A percentile compares a stretch with the other conserved stretches of the same genome.
phyloP scores from a whole-genome alignment of 169 alveolate species.

The Babesia gibsoni region DNA sequence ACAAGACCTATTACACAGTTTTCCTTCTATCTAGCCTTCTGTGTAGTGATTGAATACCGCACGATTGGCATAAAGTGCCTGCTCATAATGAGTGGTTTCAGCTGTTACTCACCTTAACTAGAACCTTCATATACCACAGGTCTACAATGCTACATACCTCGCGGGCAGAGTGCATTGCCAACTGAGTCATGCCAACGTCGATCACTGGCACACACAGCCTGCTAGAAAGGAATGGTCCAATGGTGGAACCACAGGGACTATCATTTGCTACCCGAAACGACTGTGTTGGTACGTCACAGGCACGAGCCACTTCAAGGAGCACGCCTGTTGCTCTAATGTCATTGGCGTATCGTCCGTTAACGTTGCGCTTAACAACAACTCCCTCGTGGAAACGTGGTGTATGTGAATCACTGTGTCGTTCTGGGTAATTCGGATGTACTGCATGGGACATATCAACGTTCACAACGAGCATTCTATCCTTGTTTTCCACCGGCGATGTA shows the following conservation, averaged over 20 bases:
- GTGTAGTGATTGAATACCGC: slow-evolving; percentile 6
- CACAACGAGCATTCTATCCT: slow-evolving; percentile 41
- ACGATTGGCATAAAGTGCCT: slow-evolving; percentile 14
- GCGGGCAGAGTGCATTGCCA: slow-evolving; percentile 95
- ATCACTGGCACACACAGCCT: slow-evolving; percentile 87
- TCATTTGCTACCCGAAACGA: slow-evolving; percentile 90
- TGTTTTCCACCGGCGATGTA: slow-evolving; percentile 9
- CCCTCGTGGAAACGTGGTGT: slow-evolving; percentile 86
- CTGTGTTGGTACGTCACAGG: slow-evolving; percentile 81
- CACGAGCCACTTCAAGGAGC: slow-evolving; percentile 77
- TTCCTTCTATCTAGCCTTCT: neutral
- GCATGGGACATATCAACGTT: slow-evolving; percentile 93
- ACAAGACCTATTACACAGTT: no score
- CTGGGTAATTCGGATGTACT: slow-evolving; percentile 93
- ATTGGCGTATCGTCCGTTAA: slow-evolving; percentile 89
- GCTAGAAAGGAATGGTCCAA: slow-evolving; percentile 91
- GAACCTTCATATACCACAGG: slow-evolving; percentile 50
- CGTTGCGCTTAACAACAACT: slow-evolving; percentile 89
- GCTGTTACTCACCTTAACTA: slow-evolving; percentile 25
- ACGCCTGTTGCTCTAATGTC: slow-evolving; percentile 85
- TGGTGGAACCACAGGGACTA: slow-evolving; percentile 95
- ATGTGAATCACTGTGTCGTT: slow-evolving; percentile 87
- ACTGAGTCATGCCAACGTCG: slow-evolving; percentile 94
- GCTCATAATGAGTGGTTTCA: neutral
- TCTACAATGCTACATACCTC: slow-evolving; percentile 80